Base-by-base conservation (phyloP, 306 rosid species). In the Rosa lucieae region DNA sequence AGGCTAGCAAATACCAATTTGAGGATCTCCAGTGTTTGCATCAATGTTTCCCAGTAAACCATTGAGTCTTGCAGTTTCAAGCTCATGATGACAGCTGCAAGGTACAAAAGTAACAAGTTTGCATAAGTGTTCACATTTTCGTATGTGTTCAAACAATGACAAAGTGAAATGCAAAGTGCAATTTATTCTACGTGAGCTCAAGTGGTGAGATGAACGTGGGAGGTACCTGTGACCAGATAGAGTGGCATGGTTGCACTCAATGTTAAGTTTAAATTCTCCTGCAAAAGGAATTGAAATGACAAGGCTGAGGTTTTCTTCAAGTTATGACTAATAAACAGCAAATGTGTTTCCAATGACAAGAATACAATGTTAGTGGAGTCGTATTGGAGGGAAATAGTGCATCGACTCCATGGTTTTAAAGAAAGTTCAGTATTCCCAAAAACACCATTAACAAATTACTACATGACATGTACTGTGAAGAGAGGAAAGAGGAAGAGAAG, bases 21-120 rank as follows among this genome's bases (percentile, higher is more conserved):
- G 99, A 88, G 99, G 99, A 81, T 95, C 99, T 3, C 99, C 97
- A 10, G 91, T 93, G 85, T 95, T 95, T 37, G 99, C 97, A 81
- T 95, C 99, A 49, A 95, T 79, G 76, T 93, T 95, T 82, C 99
- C 98, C 61, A 95, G 80, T 83, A 95, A 48, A 49, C 96, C 97
- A 63, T 95, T 89, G 78, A 93, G 87, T 84, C 99, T 93, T 83
- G 98, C 97, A 44, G 98, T 95, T 90, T 93, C 99, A 67, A 95
- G 93, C 75, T 95, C 98, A 66, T 95, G 99, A 80, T 95, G 96
- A 78, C 99, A 95, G 77, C 99, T 95, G 79, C 67, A 66, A 26
- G 21, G 67, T 32, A 42, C 74, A 77, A 20, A 79, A 53, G 59
- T 20, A 46, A 71, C 23, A 81, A 29, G 42, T 47, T 35, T 59